phyloP scores from a whole-genome alignment of 2,329 filamentous ascomycete genomes.

The Simplicillium sp. region DNA sequence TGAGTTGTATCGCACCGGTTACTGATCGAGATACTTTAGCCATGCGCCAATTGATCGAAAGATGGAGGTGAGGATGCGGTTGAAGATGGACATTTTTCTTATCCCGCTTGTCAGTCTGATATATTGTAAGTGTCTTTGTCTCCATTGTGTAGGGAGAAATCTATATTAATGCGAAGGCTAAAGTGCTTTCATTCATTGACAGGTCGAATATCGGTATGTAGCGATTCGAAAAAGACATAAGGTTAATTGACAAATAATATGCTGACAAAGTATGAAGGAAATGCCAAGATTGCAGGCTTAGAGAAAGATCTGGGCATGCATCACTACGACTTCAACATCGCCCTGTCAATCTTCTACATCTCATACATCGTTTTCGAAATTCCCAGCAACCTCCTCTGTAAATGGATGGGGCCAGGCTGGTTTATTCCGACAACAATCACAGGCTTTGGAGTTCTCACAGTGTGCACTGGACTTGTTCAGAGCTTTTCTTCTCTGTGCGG shows the following conservation, averaged over 20 bases:
- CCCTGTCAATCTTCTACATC: conserved; percentile 55
- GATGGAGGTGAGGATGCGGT: conserved; percentile 22
- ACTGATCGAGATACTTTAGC: no score
- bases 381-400: conserved; percentile 52
- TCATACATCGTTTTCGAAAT: conserved; percentile 59
- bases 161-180: not conserved
- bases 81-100: conserved; percentile 50
- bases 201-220: conserved; percentile 53
- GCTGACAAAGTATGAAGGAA: conserved; percentile 27
- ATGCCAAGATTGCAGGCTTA: conserved; percentile 49
- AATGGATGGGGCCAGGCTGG: conserved; percentile 55
- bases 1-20: no score
- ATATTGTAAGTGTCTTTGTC: conserved; percentile 26
- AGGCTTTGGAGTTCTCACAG: conserved; percentile 47
- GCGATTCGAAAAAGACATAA: not conserved
- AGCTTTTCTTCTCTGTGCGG: conserved; percentile 35
- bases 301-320: conserved; percentile 42
- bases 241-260: not conserved
- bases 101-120: conserved; percentile 49
- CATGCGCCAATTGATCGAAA: no score
- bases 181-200: conserved; percentile 56
- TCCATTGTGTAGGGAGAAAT: no score
- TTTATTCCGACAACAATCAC: conserved; percentile 50
- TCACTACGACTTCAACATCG: conserved; percentile 51
- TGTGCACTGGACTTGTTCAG: conserved; percentile 53